Evolutionary conservation across 495 filamentous ascomycete genomes (phyloP).

Genomic region (Podospora fimiseda): DNA sequence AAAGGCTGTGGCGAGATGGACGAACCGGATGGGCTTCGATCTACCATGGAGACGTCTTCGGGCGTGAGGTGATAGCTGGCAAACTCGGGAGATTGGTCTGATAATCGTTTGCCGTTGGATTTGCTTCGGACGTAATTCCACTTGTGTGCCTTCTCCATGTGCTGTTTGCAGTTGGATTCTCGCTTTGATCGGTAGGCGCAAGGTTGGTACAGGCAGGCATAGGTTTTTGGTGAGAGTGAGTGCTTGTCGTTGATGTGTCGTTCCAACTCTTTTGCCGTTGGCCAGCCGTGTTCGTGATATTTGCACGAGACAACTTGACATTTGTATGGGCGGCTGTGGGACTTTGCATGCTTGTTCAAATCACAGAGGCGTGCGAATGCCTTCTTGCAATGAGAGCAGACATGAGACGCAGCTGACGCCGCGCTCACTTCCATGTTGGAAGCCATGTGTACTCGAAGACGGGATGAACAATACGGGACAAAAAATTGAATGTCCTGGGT

Average conservation of each 20-base stretch:
- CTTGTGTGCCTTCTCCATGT: conserved; percentile 96
- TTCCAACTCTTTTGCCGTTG: conserved; percentile 93
- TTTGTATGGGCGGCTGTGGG: conserved; percentile 91
- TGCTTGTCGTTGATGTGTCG: conserved; percentile 94
- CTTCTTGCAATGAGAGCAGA: conserved; percentile 58
- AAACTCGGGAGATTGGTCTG: not conserved
- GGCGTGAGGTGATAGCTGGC: conserved; percentile 3
- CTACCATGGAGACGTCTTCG: not conserved
- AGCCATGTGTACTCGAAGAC: conserved; percentile 12
- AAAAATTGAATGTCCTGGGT: not conserved
- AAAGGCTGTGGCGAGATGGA: conserved; percentile 5
- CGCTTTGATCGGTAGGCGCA: conserved; percentile 91
- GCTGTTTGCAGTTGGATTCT: conserved; percentile 96
- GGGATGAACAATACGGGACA: not conserved
- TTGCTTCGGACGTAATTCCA: conserved; percentile 86
- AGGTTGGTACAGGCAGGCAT: conserved; percentile 66
- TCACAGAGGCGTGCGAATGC: conserved; percentile 85
- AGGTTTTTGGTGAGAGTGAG: conserved; percentile 61
- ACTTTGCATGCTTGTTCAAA: conserved; percentile 92
- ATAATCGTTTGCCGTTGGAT: conserved; percentile 53
- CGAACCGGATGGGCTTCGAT: not conserved
- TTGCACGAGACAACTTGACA: conserved; percentile 71
- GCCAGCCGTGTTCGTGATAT: conserved; percentile 79
- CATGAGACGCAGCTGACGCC: conserved; percentile 6
- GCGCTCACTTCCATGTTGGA: conserved; percentile 9